A percentile compares a stretch with the other conserved stretches of the same genome.
Evolutionary conservation across 306 rosid species (phyloP).

Genomic region (Prunus kanzakura): DNA sequence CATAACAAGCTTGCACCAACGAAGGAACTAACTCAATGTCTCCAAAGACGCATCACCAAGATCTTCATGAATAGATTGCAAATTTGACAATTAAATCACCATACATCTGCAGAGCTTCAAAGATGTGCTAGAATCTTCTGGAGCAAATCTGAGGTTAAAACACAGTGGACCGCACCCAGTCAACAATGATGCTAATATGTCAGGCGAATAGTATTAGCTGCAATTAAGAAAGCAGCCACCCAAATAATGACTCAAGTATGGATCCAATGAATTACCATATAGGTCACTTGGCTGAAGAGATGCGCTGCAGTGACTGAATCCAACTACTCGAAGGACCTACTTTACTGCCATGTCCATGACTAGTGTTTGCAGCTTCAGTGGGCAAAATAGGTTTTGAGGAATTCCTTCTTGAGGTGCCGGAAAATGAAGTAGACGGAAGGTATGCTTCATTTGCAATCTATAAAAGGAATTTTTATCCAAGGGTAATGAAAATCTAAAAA

Average conservation of each 20-base stretch:
- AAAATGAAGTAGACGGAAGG: constrained; percentile 54
- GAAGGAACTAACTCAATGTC: constrained; percentile 48
- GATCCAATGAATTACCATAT: constrained; percentile 41
- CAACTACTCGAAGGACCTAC: constrained; percentile 86
- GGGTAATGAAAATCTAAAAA: neutral
- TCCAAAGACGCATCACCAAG: constrained; percentile 34
- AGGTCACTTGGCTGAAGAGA: constrained; percentile 65
- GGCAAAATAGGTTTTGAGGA: constrained; percentile 49
- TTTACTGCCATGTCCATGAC: constrained; percentile 54
- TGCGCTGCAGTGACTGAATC: constrained; percentile 80
- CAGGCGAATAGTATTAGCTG: neutral
- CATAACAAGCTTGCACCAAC: constrained; percentile 41
- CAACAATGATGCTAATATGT: constrained; percentile 13
- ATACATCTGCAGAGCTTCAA: constrained; percentile 42
- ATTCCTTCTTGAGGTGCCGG: constrained; percentile 62
- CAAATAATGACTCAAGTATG: constrained; percentile 12
- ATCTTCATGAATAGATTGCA: constrained; percentile 31
- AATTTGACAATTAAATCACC: constrained; percentile 37
- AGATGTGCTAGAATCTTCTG: constrained; percentile 31
- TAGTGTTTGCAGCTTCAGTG: constrained; percentile 50
- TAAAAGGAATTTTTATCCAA: constrained; percentile 22
- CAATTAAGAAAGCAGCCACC: constrained; percentile 6
- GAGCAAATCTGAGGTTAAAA: constrained; percentile 42
- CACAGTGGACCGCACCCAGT: constrained; percentile 24
- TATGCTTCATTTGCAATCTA: constrained; percentile 59